Base-by-base conservation (phyloP, 768 basidiomycete species). In the Leccinum obscurum region DNA sequence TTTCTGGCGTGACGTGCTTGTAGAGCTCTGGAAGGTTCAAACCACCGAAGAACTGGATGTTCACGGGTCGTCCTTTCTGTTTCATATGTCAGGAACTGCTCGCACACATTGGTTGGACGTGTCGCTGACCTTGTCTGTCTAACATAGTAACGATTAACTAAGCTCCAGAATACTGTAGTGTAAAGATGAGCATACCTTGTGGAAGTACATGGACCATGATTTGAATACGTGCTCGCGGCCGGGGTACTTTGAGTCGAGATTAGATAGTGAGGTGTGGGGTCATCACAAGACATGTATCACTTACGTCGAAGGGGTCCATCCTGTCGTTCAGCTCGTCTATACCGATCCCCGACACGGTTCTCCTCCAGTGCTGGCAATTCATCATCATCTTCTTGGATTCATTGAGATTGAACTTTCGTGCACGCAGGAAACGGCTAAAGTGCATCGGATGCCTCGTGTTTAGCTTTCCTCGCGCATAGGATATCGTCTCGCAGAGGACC, bases 131-230 rank as follows among this genome's bases (percentile, higher is more conserved):
- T 89, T 90, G 75, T 91, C 89, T 52, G 84, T 87, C 85, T 89
- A 20, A 52, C 56, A 17, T 20, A 24, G 30, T 52, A 52, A 46
- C 3, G 22, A 61, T 11, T 1, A 56, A 41, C 20, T 28, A 13
- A 57, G 7, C 11, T 7, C 53, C 52, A 37, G 24, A 26, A 7
- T 1, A 13, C 17, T 22, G 14, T 10, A 32, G 9, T n/a, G 34
- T 50, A 35, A 37, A 4, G 53, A 35, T 8, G 24, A 26, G 60
- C 80, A 32, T 54, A 84, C 88, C 77, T 90, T 90, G 72, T 92
- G 89, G 65, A 88, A 90, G 64, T 83, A 90, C 78, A 90, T 82
- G 3, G 88, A 88, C 89, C 89, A 92, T 62, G 82, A 85, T 55
- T 88, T 83, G 63, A 90, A 89, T 7, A 91, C 83, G 1, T 81